Evolutionary conservation across 2,329 filamentous ascomycete species (phyloP), one percentile per base, ranked within the genome.

Genomic region (Aspergillus caelatus): DNA sequence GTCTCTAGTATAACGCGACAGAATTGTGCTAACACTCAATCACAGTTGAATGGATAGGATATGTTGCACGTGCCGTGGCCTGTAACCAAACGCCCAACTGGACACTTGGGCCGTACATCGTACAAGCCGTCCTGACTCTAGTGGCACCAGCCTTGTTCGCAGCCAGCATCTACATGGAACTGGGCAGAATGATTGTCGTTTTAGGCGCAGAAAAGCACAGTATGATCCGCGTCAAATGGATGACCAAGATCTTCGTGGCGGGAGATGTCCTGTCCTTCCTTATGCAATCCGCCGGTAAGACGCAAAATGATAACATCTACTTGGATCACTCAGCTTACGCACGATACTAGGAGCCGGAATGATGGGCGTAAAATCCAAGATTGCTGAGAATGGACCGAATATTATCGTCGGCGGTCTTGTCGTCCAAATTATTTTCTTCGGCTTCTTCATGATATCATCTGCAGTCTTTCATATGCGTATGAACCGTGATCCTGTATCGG

Each of bases 361-460:
- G 11, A 54, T 54, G 52, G 30, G 30, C 11, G 32, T 36, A 32
- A 54, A 54, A 23, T 54, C 52, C 9, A 36, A 54, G 11, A 36
- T 30, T 4, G 2, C 30, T 28, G 30, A 54, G 21, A 54, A 54
- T 21, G 52, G 52, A 3, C 52, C 52, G 41, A 58, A 71, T 14
- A 77, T 89, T 60, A 82, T 89, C 36, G 72, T 88, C 2, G 82
- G 68, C 0, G 87, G 88, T 1, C 75, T 90, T 1, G 72, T 85
- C 46, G 73, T 88, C n/a, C 87, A 90, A 69, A 80, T 89, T 41
- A 43, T 85, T 52, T 81, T 85, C 61, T 88, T 89, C 62, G 80
- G 79, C 21, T 75, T 88, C 48, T 90, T 89, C 68, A 75, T 85
- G 36, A 62, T 81, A 7, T 59, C 62, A 1, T 57, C 58, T 4